A percentile compares a stretch with the other conserved stretches of the same genome.
Evolutionary conservation across 306 rosid genomes (phyloP).

Genomic region (Medicago arabica): DNA sequence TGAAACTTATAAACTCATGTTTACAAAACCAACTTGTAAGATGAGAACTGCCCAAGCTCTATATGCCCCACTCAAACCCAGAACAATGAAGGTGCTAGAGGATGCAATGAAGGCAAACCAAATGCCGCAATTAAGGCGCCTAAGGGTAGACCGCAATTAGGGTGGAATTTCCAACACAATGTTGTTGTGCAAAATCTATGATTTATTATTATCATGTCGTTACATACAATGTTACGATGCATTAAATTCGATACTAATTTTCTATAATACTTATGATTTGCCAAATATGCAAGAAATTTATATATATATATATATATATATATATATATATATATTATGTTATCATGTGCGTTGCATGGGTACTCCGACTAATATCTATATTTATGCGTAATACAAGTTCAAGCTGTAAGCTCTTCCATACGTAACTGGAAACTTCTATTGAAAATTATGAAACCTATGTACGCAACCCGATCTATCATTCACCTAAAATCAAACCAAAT

Average conservation of each 20-base stretch:
- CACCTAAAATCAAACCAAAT: neutral
- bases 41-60: neutral
- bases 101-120: neutral
- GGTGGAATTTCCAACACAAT: neutral
- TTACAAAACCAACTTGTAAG: neutral
- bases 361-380: neutral
- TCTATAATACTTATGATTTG: neutral
- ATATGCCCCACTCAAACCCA: neutral
- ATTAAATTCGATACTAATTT: no score
- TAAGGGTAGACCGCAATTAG: neutral
- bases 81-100: neutral
- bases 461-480: neutral
- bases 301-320: no score
- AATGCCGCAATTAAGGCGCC: neutral
- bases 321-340: neutral
- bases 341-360: neutral
- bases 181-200: no score
- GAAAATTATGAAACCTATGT: constrained; percentile 4
- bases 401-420: constrained; percentile 31
- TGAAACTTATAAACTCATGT: neutral
- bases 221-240: neutral
- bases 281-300: neutral
- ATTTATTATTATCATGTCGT: no score
- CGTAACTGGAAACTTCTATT: constrained; percentile 33
- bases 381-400: constrained; percentile 11